Base-by-base conservation (phyloP, 225 moss, liverwort and hornwort species). In the Asterella californica region DNA sequence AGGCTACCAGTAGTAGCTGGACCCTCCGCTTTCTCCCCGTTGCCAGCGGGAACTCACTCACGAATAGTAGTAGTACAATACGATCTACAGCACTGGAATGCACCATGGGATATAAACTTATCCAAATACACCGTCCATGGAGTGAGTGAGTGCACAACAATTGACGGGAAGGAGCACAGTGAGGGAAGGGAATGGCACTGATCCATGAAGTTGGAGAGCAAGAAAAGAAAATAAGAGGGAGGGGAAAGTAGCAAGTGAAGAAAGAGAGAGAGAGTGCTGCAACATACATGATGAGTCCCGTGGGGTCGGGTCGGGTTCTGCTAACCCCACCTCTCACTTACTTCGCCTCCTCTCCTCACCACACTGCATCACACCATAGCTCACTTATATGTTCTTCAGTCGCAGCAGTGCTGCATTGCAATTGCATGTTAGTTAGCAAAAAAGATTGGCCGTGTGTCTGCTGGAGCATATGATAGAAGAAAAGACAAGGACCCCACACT, bases 1-100 rank as follows among this genome's bases (percentile, higher is more conserved):
- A 70, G 45, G 38, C 45, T 70, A 42, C 70, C 70, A 70, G 32
- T 46, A n/a, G n/a, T n/a, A 70, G 70, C 38, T 70, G 70, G 70
- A 70, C 70, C 70, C 70, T 70, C 42, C 37, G 38, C 70, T 21
- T 65, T 14, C 30, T 65, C 65, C 11, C 65, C 29, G 65, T 65
- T 65, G 65, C 30, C 33, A 33, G 65, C 11, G 11, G 32, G 65
- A 30, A 65, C 65, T 65, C 14, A 59, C 27, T 65, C 65, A 30
- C 12, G 32, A 2, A 9, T 12, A 32, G 11, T 65, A 65, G 25
- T 33, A 30, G 29, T 65, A 65, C 65, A 32, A 29, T 11, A 48
- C 48, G 12, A 65, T 30, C n/a, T n/a, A n/a, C 65, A 65, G 65
- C 29, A 29, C 65, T 65, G 65, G 11, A 30, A 65, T 30, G 32